A percentile compares a stretch with the other conserved stretches of the same genome.
These are phyloP conservation scores for Hanseniaspora mollemarum DNA, from an alignment of 805 yeast species.

Conservation along the genomic window DNA sequence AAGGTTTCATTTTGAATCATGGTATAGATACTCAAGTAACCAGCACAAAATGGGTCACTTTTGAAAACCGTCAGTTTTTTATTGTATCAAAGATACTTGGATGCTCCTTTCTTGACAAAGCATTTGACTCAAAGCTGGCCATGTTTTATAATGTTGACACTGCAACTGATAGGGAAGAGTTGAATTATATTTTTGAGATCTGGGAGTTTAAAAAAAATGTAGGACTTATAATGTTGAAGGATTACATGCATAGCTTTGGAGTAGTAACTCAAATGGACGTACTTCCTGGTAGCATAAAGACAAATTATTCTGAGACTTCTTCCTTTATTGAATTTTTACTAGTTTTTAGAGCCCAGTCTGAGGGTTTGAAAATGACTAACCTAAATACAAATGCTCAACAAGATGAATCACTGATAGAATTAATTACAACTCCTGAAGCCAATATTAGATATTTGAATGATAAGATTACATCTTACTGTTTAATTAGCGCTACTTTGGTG, in stretches of 20 bases:
- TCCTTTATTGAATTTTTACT: not conserved
- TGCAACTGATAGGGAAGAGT: not conserved
- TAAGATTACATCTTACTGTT: not conserved
- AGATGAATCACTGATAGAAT: not conserved
- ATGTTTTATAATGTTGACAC: not conserved
- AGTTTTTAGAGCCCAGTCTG: not conserved
- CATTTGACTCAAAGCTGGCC: not conserved
- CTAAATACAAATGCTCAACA: not conserved
- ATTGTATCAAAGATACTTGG: not conserved
- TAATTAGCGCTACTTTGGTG: constrained; percentile 30
- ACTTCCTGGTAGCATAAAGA: not conserved
- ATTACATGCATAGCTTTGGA: not conserved
- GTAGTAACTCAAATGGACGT: not conserved
- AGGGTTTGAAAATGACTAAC: not conserved
- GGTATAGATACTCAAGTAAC: constrained; percentile 1
- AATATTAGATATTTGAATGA: constrained; percentile 2
- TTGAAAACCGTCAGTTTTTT: not conserved
- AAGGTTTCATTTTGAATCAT: constrained; percentile 1
- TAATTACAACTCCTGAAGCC: not conserved
- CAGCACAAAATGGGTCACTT: not conserved
- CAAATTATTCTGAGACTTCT: not conserved
- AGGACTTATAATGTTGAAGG: constrained; percentile 3
- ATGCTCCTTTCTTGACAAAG: not conserved
- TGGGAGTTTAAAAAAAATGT: constrained; percentile 8
- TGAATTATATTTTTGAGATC: not conserved